Evolutionary conservation across 805 yeast species (phyloP).

Genomic region (Kluyveromyces aestuarii): DNA sequence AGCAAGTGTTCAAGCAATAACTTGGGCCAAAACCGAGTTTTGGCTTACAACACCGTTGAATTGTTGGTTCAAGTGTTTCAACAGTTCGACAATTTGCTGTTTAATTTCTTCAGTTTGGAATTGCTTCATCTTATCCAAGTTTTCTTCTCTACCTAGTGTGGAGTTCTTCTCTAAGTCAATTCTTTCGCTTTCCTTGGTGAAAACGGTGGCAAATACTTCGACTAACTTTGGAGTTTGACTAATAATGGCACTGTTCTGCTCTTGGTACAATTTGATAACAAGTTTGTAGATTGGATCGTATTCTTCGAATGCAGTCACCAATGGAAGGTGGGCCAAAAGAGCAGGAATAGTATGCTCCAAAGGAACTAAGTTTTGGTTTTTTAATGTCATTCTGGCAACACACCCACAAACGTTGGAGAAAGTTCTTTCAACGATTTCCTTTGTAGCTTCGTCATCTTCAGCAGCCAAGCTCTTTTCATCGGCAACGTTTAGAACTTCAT

Average conservation of each 20-base stretch:
- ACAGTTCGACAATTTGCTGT: constrained; percentile 54
- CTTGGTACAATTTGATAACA: constrained; percentile 61
- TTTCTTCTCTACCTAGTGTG: constrained; percentile 80
- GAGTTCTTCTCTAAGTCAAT: constrained; percentile 60
- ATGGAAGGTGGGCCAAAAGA: constrained; percentile 71
- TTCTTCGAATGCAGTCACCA: constrained; percentile 84
- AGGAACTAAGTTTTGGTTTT: constrained; percentile 66
- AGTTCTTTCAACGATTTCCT: constrained; percentile 72
- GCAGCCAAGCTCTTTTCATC: constrained; percentile 52
- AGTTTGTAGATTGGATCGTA: constrained; percentile 82
- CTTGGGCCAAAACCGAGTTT: constrained; percentile 28
- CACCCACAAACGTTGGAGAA: constrained; percentile 96
- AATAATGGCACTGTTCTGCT: constrained; percentile 46
- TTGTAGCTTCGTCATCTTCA: constrained; percentile 62
- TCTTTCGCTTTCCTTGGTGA: constrained; percentile 67
- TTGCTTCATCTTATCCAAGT: constrained; percentile 68
- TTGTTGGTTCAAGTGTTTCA: constrained; percentile 61
- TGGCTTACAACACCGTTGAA: constrained; percentile 54
- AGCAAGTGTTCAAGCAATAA: constrained; percentile 21
- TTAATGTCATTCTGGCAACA: constrained; percentile 83
- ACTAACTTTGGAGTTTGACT: constrained; percentile 52
- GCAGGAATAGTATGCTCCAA: constrained; percentile 66
- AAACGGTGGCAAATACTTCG: constrained; percentile 59
- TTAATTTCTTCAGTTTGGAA: constrained; percentile 63
- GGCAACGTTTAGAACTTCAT: constrained; percentile 68